phyloP scores from a whole-genome alignment of 2,329 filamentous ascomycete genomes.

The Aureobasidium sp. region DNA sequence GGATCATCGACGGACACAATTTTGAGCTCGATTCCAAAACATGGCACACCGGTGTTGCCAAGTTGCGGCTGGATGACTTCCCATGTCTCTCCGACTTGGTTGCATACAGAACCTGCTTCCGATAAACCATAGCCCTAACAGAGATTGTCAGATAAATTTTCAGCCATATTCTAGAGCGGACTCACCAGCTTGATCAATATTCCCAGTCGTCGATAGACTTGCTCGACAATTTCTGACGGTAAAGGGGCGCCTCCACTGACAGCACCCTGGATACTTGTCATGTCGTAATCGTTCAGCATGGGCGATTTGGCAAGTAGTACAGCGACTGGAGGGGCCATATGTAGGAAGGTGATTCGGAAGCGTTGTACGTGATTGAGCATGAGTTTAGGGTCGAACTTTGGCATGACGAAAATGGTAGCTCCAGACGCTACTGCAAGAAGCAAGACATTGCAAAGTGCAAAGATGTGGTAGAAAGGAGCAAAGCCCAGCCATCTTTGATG shows the following conservation, averaged over 20 bases:
- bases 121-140: slow-evolving; percentile 6
- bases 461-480: slow-evolving; percentile 49
- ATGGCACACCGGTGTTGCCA: slow-evolving; percentile 10
- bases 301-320: slow-evolving; percentile 23
- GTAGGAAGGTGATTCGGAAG: slow-evolving; percentile 42
- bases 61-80: slow-evolving; percentile 11
- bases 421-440: slow-evolving; percentile 42
- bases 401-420: slow-evolving; percentile 42
- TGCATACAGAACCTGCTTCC: slow-evolving; percentile 10
- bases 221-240: slow-evolving; percentile 11
- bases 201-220: slow-evolving; percentile 7
- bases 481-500: slow-evolving; percentile 22
- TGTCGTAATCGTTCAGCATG: slow-evolving; percentile 32
- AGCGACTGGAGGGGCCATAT: slow-evolving; percentile 41
- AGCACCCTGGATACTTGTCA: slow-evolving; percentile 34
- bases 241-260: slow-evolving; percentile 47
- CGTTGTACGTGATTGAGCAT: slow-evolving; percentile 36
- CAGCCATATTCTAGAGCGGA: neutral
- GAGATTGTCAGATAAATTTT: slow-evolving; percentile 20
- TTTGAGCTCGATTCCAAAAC: slow-evolving; percentile 10
- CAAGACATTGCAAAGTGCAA: slow-evolving; percentile 41
- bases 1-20: slow-evolving; percentile 14
- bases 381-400: slow-evolving; percentile 38
- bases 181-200: slow-evolving; percentile 23
- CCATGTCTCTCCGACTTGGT: slow-evolving; percentile 14